Conservation (phyloP, 495 filamentous ascomycete species). For the Penicillium verhagenii region DNA sequence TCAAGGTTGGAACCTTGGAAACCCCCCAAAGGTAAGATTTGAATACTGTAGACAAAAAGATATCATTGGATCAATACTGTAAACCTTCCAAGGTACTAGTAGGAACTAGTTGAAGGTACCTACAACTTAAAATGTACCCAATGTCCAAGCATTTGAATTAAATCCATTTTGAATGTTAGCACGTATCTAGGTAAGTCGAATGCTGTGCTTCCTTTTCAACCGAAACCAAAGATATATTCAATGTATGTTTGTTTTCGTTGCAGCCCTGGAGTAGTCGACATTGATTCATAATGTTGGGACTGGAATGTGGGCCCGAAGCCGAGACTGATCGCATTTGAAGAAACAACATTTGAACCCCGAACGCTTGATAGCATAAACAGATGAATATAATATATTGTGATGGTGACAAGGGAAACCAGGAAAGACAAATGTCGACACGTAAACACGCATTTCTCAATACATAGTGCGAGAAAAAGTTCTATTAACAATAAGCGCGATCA, state of each 20-base stretch:
- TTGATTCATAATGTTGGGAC: conserved; percentile 19
- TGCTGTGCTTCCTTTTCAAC: no score
- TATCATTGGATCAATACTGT: no score
- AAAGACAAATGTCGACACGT: neutral
- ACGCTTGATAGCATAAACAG: neutral
- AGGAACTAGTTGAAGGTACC: no score
- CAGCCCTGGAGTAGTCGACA: conserved; percentile 10
- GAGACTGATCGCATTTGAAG: conserved; percentile 1
- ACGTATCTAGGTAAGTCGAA: no score
- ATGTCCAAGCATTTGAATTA: no score
- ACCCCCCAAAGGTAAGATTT: neutral
- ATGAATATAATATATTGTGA: neutral
- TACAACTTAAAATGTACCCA: no score
- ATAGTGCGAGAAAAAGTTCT: neutral
- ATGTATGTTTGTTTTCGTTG: conserved; percentile 14
- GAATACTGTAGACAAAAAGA: no score
- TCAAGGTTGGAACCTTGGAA: neutral
- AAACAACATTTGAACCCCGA: neutral
- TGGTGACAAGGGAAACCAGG: neutral
- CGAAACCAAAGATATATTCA: neutral
- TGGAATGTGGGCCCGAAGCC: conserved; percentile 14
- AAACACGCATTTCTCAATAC: neutral
- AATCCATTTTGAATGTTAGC: no score
- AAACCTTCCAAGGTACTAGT: no score
- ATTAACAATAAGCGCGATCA: neutral